Evolutionary conservation across 176 grass and related monocot species (phyloP).

Genomic region (Saccharum spontaneum): DNA sequence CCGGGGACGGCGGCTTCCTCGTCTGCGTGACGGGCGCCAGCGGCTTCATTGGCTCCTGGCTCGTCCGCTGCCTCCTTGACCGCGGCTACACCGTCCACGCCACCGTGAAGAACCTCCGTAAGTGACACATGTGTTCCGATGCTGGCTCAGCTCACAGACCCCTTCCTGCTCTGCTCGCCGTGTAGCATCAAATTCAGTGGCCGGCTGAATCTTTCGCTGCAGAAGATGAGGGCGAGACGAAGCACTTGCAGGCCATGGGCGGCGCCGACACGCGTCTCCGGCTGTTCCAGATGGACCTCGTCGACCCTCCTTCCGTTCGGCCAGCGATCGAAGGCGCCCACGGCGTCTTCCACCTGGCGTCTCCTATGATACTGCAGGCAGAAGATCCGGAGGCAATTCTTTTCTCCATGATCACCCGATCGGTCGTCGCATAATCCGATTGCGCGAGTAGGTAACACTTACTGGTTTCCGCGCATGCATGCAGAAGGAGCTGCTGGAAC

Average conservation of each 20-base stretch:
- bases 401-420: neutral
- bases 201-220: neutral
- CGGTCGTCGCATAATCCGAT: neutral
- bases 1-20: neutral
- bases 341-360: constrained; percentile 69
- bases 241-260: constrained; percentile 51
- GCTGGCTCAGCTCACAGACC: neutral
- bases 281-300: constrained; percentile 65
- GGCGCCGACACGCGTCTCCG: constrained; percentile 44
- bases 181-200: neutral
- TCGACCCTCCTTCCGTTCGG: constrained; percentile 37
- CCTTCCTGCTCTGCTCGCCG: neutral
- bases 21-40: constrained; percentile 88
- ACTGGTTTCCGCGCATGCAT: constrained; percentile 3
- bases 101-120: constrained; percentile 69
- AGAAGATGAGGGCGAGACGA: constrained; percentile 68
- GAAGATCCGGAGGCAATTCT: constrained; percentile 52
- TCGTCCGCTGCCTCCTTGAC: constrained; percentile 66
- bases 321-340: constrained; percentile 44
- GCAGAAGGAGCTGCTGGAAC: constrained; percentile 49
- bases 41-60: constrained; percentile 85
- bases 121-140: neutral
- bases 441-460: neutral
- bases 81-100: constrained; percentile 75
- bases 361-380: constrained; percentile 22